Percentiles rank a stretch among this genome's conserved stretches.
phyloP scores from a whole-genome alignment of 1,139 yeast species.

The Zygosaccharomyces pseudobailii region DNA sequence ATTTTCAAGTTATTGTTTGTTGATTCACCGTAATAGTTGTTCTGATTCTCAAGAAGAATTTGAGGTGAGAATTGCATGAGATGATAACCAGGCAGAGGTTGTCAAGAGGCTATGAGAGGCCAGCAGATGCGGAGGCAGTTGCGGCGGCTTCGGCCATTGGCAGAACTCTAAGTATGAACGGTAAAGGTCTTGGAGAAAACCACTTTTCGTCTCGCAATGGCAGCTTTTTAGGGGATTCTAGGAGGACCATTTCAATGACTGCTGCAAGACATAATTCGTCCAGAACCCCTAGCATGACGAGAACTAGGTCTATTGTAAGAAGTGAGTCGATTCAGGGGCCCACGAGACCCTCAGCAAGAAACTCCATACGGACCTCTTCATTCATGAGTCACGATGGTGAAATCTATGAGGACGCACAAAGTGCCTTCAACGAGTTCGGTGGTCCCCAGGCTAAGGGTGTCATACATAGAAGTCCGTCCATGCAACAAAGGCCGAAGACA shows the following conservation, averaged over 20 bases:
- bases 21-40: not conserved
- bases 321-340: not conserved
- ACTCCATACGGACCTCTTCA: not conserved
- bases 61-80: not conserved
- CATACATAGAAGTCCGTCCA: slow-evolving; percentile 8
- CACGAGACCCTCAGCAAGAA: not conserved
- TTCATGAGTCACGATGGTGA: not conserved
- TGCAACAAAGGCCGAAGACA: slow-evolving; percentile 27
- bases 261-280: slow-evolving; percentile 6
- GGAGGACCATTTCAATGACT: slow-evolving; percentile 8
- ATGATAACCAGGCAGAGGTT: slow-evolving; percentile 11
- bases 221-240: not conserved
- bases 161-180: slow-evolving; percentile 30
- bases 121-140: slow-evolving; percentile 36
- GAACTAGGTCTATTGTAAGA: slow-evolving; percentile 1
- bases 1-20: not conserved
- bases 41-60: not conserved
- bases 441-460: slow-evolving; percentile 20
- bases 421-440: slow-evolving; percentile 20
- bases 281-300: slow-evolving; percentile 3
- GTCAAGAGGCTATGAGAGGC: slow-evolving; percentile 10
- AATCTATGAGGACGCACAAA: slow-evolving; percentile 6
- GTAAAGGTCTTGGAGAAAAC: slow-evolving; percentile 22
- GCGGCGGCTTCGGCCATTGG: slow-evolving; percentile 44
- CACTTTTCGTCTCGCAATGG: slow-evolving; percentile 21